Percentiles rank a stretch among this genome's conserved stretches.
These are phyloP conservation scores for Phytomonas sp. DNA, from an alignment of 208 protist species.

Conservation along the genomic window DNA sequence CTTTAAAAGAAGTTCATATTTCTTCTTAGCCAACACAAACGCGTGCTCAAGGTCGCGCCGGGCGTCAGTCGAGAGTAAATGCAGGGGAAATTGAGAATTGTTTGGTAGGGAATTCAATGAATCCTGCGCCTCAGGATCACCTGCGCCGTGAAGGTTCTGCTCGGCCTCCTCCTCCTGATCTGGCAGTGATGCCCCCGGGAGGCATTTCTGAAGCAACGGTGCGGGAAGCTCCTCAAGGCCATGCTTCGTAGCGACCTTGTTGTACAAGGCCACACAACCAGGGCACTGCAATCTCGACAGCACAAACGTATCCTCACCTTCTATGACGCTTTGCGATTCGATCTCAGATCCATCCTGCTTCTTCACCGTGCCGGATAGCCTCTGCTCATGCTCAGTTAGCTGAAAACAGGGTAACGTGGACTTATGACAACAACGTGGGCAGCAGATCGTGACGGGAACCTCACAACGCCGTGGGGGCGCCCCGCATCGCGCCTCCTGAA, in stretches of 20 bases:
- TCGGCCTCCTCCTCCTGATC: constrained; percentile 10
- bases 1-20: constrained; percentile 51
- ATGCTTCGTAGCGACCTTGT: constrained; percentile 58
- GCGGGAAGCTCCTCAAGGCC: constrained; percentile 28
- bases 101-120: not conserved
- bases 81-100: constrained; percentile 20
- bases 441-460: constrained; percentile 42
- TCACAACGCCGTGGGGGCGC: constrained; percentile 37
- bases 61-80: constrained; percentile 41
- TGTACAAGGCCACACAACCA: constrained; percentile 72
- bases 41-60: constrained; percentile 35
- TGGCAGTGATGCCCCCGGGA: not conserved
- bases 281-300: constrained; percentile 48
- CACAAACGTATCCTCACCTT: constrained; percentile 17
- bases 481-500: constrained; percentile 54
- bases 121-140: constrained; percentile 6
- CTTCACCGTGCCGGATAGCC: constrained; percentile 9
- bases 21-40: constrained; percentile 40
- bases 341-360: constrained; percentile 11
- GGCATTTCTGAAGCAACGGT: constrained; percentile 9
- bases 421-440: constrained; percentile 54
- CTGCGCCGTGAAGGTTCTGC: constrained; percentile 18
- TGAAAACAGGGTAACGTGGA: constrained; percentile 44
- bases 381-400: constrained; percentile 21
- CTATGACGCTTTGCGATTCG: not conserved